These are phyloP conservation scores for Salix arbutifolia DNA, from an alignment of 345 rosid genomes.

Conservation along the genomic window DNA sequence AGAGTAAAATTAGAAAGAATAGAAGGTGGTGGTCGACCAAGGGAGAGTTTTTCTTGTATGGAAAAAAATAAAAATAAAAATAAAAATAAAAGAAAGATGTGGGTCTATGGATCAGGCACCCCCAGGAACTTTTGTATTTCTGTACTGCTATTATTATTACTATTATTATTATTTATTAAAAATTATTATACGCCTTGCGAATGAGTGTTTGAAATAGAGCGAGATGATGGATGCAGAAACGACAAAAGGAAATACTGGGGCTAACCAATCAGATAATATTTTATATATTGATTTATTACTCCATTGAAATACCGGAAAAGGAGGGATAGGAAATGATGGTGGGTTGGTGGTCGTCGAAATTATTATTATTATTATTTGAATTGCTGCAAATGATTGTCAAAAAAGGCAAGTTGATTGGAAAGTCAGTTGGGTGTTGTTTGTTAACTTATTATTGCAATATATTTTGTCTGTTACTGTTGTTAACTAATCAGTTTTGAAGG, in stretches of 20 bases:
- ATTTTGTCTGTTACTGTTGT: background rate
- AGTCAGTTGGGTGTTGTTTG: background rate
- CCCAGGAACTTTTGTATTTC: background rate
- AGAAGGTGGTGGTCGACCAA: background rate
- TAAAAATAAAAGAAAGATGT: background rate
- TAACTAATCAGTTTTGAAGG: too few relatives aligned
- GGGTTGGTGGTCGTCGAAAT: too few relatives aligned
- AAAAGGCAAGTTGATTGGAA: background rate
- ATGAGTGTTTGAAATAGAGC: background rate
- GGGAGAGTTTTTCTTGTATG: background rate
- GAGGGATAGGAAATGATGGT: background rate
- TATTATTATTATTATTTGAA: too few relatives aligned
- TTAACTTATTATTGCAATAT: background rate
- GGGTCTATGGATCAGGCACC: background rate
- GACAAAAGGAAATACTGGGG: background rate
- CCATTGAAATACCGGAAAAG: background rate
- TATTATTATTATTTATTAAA: too few relatives aligned
- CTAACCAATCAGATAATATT: background rate
- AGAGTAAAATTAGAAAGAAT: background rate
- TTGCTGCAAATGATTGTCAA: background rate
- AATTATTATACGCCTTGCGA: background rate
- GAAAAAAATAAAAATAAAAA: too few relatives aligned
- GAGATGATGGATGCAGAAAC: background rate
- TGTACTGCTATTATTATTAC: background rate
- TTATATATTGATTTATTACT: background rate